Evolutionary conservation across 257 asterid species (phyloP).

Genomic region (Salvia rosmarinus): DNA sequence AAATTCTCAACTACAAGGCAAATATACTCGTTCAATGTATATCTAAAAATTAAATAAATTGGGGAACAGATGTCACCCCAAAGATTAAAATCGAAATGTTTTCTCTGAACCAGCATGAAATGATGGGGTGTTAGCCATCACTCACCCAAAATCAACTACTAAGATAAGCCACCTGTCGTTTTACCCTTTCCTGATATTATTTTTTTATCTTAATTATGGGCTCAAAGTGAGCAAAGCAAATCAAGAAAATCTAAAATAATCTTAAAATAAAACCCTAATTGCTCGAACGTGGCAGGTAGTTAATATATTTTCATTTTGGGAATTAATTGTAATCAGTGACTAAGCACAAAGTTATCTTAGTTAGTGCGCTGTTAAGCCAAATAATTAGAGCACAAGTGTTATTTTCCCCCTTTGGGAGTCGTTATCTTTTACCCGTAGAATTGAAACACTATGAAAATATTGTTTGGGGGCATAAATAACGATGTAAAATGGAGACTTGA

Average conservation of each 20-base stretch:
- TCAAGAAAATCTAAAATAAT: conserved; percentile 35
- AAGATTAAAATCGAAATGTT: conserved; percentile 27
- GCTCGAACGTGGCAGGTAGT: conserved; percentile 36
- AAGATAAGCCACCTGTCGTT: conserved; percentile 41
- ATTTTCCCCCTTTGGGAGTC: neutral
- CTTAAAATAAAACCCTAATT: conserved; percentile 29
- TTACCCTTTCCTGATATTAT: neutral
- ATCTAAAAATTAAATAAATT: neutral
- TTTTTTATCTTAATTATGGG: conserved; percentile 21
- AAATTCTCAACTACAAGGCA: neutral
- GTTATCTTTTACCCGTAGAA: conserved; percentile 28
- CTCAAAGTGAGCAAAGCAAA: conserved; percentile 40
- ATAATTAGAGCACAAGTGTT: conserved; percentile 36
- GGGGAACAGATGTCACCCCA: conserved; percentile 29
- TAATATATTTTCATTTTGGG: conserved; percentile 3
- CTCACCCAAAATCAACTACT: conserved; percentile 33
- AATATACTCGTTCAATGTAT: conserved; percentile 9
- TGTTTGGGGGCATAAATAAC: neutral
- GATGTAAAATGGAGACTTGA: conserved; percentile 9
- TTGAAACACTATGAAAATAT: conserved; percentile 3
- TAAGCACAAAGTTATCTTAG: conserved; percentile 12
- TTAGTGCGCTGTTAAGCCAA: conserved; percentile 27
- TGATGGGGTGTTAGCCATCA: conserved; percentile 33
- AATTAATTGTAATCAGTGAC: conserved; percentile 23
- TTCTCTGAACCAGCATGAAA: conserved; percentile 37